Evolutionary conservation across 2,329 filamentous ascomycete species (phyloP).

Genomic region (Stenocarpella maydis): DNA sequence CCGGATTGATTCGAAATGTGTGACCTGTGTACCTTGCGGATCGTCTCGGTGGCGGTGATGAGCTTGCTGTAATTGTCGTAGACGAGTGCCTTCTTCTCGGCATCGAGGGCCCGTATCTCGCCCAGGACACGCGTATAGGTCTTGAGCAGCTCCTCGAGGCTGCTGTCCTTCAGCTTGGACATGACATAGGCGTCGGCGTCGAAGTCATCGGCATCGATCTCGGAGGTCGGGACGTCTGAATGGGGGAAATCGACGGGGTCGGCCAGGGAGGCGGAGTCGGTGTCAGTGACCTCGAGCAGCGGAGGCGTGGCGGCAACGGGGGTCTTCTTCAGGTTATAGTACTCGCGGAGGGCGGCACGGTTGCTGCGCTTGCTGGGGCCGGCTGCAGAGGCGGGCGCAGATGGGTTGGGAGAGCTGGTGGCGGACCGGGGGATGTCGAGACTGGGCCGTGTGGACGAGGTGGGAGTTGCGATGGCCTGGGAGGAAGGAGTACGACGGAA

Average conservation of each 20-base stretch:
- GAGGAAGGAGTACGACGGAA: constrained; percentile 63
- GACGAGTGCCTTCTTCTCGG: constrained; percentile 94
- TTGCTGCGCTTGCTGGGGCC: constrained; percentile 64
- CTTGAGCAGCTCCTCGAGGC: constrained; percentile 73
- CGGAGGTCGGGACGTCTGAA: constrained; percentile 69
- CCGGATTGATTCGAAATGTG: background rate
- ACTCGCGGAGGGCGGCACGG: constrained; percentile 88
- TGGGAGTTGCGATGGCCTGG: constrained; percentile 66
- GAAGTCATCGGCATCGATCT: constrained; percentile 79
- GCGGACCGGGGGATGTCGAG: constrained; percentile 71
- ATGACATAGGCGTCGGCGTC: constrained; percentile 74
- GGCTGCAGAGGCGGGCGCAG: constrained; percentile 32
- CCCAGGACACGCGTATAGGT: constrained; percentile 76
- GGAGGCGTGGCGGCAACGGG: constrained; percentile 47
- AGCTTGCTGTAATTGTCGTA: constrained; percentile 99
- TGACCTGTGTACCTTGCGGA: constrained; percentile 68
- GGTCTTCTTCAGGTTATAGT: constrained; percentile 81
- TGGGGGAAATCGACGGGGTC: constrained; percentile 43
- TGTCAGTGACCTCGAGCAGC: constrained; percentile 54
- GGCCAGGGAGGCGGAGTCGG: constrained; percentile 34
- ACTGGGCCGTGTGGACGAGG: constrained; percentile 78
- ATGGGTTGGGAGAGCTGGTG: constrained; percentile 61
- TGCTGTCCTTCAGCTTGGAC: constrained; percentile 66
- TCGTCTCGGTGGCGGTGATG: constrained; percentile 96
- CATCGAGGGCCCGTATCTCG: constrained; percentile 89